Base-by-base conservation (phyloP, 352 stramenopile species). In the Hyaloperonospora brassicae region DNA sequence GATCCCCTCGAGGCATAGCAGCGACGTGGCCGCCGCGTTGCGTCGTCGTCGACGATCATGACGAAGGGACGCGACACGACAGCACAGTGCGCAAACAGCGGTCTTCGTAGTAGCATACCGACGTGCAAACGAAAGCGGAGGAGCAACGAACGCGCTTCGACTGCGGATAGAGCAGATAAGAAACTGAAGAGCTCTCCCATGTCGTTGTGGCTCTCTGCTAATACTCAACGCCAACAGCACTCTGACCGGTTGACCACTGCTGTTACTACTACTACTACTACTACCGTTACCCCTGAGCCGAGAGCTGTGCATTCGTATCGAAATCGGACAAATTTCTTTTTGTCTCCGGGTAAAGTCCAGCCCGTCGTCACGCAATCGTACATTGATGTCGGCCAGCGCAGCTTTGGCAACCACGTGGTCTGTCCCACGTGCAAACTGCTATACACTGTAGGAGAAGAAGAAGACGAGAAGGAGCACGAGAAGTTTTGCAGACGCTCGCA, bases 321-420 rank as follows among this genome's bases (percentile, higher is more conserved):
- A 34, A 34, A 34, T 34, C 27, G 27, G 27, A 8, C 27, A 34
- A 17, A 17, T 17, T 34, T 8, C 27, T 9, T 9, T 0, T 34
- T 50, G 11, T 59, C 48, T 34, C 22, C 57, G 0, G 47, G 45
- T 17, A 61, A 65, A 50, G n/a, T 34, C 1, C 44, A 24, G 7
- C 59, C 62, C 22, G 62, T 34, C 4, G 27, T 34, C 8, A 34
- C 8, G 27, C 82, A 92, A 53, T 61, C 73, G 47, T 93, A 89
- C 38, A 74, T 93, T 46, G 82, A 93, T 50, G 46, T 90, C 5
- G 82, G 82, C 0, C 82, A 93, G 55, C 80, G 78, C 36, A 72
- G 70, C 41, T 86, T 93, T 55, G 80, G 80, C 9, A 63, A 76
- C 27, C 67, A 76, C 40, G 72, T 70, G 45, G 87, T 66, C 12